Evolutionary conservation across 73 alveolate species (phyloP).

Genomic region (Blepharisma stoltei): DNA sequence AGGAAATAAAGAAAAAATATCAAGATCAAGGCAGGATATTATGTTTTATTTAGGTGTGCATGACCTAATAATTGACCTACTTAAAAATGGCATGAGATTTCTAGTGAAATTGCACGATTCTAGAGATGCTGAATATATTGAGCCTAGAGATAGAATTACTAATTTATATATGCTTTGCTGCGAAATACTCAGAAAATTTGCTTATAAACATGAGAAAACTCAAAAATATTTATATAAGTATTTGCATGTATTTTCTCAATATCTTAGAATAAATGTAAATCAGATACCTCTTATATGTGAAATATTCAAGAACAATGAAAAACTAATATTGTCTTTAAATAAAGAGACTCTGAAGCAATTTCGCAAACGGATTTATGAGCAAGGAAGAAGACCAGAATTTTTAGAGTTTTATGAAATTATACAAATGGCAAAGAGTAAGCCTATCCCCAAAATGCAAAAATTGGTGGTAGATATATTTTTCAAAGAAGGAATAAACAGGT

Average conservation of each 20-base stretch:
- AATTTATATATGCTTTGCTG: not conserved
- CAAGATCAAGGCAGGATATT: conserved; percentile 9
- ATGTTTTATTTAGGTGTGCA: conserved; percentile 23
- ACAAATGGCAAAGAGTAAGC: not conserved
- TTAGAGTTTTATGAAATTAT: conserved; percentile 19
- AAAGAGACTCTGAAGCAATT: not conserved
- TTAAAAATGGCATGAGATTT: conserved; percentile 20
- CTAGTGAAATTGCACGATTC: too few species aligned
- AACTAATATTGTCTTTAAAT: not conserved
- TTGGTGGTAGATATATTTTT: conserved; percentile 38
- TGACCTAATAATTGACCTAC: not conserved
- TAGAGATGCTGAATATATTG: too few species aligned
- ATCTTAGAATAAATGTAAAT: not conserved
- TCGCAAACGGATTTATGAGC: not conserved
- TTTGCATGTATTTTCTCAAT: not conserved
- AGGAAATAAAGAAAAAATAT: not conserved
- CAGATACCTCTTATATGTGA: conserved; percentile 25
- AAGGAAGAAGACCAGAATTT: conserved; percentile 28
- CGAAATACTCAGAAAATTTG: not conserved
- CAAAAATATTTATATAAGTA: not conserved
- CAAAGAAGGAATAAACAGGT: not conserved
- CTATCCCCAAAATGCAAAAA: not conserved
- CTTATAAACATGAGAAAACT: not conserved
- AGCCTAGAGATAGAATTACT: not conserved
- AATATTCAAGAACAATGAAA: conserved; percentile 23